A percentile compares a stretch with the other conserved stretches of the same genome.
Evolutionary conservation across 805 yeast species (phyloP).

Genomic region (Schizosaccharomyces osmophilus): DNA sequence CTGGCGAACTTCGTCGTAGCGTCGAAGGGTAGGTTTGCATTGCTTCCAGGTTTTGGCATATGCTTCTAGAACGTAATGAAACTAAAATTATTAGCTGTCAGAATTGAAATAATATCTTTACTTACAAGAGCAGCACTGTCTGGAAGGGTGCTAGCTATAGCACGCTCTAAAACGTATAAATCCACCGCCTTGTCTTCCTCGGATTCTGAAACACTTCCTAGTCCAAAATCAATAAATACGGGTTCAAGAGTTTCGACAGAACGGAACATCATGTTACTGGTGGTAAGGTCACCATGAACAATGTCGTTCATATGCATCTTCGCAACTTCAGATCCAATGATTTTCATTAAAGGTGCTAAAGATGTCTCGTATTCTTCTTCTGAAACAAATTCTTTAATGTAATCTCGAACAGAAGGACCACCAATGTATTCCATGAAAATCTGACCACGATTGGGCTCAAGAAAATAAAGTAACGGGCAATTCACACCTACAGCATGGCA

Average conservation of each 20-base stretch:
- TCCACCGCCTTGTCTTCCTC: slow-evolving; percentile 96
- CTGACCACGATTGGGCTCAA: slow-evolving; percentile 56
- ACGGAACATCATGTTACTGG: slow-evolving; percentile 54
- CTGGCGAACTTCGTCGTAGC: slow-evolving; percentile 62
- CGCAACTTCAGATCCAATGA: slow-evolving; percentile 43
- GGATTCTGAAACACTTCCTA: slow-evolving; percentile 48
- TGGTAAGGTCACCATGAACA: slow-evolving; percentile 84
- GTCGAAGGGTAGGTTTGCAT: slow-evolving; percentile 28
- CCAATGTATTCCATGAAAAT: slow-evolving; percentile 77
- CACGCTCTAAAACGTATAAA: slow-evolving; percentile 77
- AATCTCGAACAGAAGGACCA: slow-evolving; percentile 11
- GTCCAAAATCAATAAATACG: slow-evolving; percentile 70
- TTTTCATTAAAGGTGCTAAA: slow-evolving; percentile 10
- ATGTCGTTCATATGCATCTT: slow-evolving; percentile 49
- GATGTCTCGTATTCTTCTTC: slow-evolving; percentile 4
- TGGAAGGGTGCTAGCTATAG: slow-evolving; percentile 77
- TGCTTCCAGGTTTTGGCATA: slow-evolving; percentile 9
- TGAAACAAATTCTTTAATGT: slow-evolving; percentile 16
- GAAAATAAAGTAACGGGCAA: slow-evolving; percentile 49
- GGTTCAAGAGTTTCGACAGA: slow-evolving; percentile 17
- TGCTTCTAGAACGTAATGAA: slow-evolving; percentile 5
- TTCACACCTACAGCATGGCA: slow-evolving; percentile 26
- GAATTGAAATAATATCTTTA: slow-evolving; percentile 19
- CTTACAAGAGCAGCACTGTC: slow-evolving; percentile 20
- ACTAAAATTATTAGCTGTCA: slow-evolving; percentile 39